A percentile compares a stretch with the other conserved stretches of the same genome.
Conservation (phyloP, 2,329 filamentous ascomycete genomes). For the Fusarium sp. region DNA sequence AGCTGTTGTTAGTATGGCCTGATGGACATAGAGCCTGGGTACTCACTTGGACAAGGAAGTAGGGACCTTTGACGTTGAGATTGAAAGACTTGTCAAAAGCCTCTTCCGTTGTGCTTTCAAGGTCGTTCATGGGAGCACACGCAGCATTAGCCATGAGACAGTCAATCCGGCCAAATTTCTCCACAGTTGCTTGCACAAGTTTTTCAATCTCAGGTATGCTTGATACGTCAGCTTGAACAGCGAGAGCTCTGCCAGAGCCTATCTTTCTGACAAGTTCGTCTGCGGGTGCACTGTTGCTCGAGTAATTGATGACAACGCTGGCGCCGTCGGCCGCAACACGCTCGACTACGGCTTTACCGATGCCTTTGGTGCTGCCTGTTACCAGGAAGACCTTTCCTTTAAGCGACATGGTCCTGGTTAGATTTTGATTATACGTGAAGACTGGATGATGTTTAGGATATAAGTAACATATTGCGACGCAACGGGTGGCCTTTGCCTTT, state of each 20-base stretch:
- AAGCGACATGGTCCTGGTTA: neutral
- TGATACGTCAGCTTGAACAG: slow-evolving; percentile 1
- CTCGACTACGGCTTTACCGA: slow-evolving; percentile 13
- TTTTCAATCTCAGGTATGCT: neutral
- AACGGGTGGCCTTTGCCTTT: neutral
- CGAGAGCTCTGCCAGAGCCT: neutral
- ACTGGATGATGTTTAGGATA: neutral
- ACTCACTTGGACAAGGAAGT: slow-evolving; percentile 11
- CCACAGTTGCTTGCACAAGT: neutral
- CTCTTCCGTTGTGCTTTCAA: slow-evolving; percentile 9
- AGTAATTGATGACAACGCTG: slow-evolving; percentile 20
- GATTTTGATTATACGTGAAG: fast-evolving
- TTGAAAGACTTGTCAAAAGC: slow-evolving; percentile 11
- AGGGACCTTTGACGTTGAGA: slow-evolving; percentile 11
- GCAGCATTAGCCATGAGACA: slow-evolving; percentile 22
- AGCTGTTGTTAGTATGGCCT: fast-evolving
- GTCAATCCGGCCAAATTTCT: slow-evolving; percentile 20
- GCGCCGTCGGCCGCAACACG: slow-evolving; percentile 11
- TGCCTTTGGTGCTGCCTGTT: slow-evolving; percentile 14
- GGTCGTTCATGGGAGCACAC: slow-evolving; percentile 14
- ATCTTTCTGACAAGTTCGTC: slow-evolving; percentile 10
- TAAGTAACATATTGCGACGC: neutral
- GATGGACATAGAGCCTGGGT: fast-evolving
- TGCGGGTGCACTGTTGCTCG: neutral
- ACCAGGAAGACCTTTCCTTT: slow-evolving; percentile 1